phyloP scores from a whole-genome alignment of 2,329 filamentous ascomycete genomes.

The Ophiostoma sp. region DNA sequence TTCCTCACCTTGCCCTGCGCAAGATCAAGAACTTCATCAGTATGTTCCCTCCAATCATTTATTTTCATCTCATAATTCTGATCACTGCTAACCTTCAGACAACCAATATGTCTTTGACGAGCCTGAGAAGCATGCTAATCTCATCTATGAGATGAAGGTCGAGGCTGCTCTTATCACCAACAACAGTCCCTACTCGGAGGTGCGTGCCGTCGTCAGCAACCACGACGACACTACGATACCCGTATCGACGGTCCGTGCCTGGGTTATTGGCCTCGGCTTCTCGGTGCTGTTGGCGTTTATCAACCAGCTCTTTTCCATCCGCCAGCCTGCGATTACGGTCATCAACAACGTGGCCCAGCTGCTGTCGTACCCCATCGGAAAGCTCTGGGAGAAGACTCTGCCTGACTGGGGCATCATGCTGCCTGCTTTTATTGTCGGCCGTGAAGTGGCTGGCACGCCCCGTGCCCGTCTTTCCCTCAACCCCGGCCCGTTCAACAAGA shows the following conservation, averaged over 20 bases:
- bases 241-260: conserved; percentile 56
- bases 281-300: conserved; percentile 38
- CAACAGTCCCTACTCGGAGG: conserved; percentile 59
- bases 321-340: conserved; percentile 56
- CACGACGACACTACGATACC: conserved; percentile 53
- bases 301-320: conserved; percentile 58
- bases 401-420: conserved; percentile 51
- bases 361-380: conserved; percentile 56
- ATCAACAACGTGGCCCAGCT: conserved; percentile 58
- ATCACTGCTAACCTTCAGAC: conserved; percentile 20
- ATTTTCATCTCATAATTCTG: neutral
- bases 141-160: conserved; percentile 51
- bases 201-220: conserved; percentile 58
- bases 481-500: conserved; percentile 58
- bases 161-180: conserved; percentile 56
- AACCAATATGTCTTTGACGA: conserved; percentile 47
- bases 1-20: conserved; percentile 44
- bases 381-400: conserved; percentile 50
- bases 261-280: conserved; percentile 55
- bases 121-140: conserved; percentile 47
- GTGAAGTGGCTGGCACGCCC: conserved; percentile 26
- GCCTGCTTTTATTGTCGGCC: conserved; percentile 41
- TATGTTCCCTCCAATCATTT: neutral
- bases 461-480: conserved; percentile 49
- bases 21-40: conserved; percentile 44